Conservation (phyloP, 2,329 filamentous ascomycete species). For the Xylariales sp. region DNA sequence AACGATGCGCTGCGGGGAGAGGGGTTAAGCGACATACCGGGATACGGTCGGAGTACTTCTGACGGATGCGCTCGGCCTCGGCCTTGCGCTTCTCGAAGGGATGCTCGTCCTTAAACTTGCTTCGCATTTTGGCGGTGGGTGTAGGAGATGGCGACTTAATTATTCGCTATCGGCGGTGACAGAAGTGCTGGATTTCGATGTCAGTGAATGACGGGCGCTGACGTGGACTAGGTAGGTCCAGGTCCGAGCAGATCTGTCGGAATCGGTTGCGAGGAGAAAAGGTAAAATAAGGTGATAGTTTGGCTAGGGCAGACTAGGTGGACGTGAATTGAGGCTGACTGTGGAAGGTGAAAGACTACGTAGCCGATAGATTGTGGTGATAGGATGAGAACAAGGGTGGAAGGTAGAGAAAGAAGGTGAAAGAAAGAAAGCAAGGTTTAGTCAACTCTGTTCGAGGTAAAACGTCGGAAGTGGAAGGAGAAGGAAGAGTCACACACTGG, state of each 20-base stretch:
- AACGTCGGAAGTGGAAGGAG: neutral
- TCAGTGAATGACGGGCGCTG: constrained; percentile 1
- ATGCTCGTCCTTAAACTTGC: constrained; percentile 99
- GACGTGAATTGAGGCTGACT: neutral
- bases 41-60: constrained; percentile 99
- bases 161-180: constrained; percentile 34
- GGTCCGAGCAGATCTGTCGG: neutral
- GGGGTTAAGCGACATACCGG: constrained; percentile 74
- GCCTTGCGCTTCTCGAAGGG: constrained; percentile 99
- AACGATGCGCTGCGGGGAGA: constrained; percentile 25
- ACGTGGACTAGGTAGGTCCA: constrained; percentile 2
- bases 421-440: constrained; percentile 7
- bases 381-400: constrained; percentile 30
- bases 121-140: constrained; percentile 78
- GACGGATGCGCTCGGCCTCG: constrained; percentile 97
- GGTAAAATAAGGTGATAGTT: neutral
- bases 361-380: constrained; percentile 32
- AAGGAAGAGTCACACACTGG: neutral
- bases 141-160: constrained; percentile 8
- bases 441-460: constrained; percentile 1
- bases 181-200: constrained; percentile 12
- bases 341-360: constrained; percentile 17
- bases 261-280: neutral
- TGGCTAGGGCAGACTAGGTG: neutral
- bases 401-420: constrained; percentile 31